A percentile compares a stretch with the other conserved stretches of the same genome.
Evolutionary conservation across 2,329 filamentous ascomycete genomes (phyloP).

Genomic region (Ceratocystis colombiana): DNA sequence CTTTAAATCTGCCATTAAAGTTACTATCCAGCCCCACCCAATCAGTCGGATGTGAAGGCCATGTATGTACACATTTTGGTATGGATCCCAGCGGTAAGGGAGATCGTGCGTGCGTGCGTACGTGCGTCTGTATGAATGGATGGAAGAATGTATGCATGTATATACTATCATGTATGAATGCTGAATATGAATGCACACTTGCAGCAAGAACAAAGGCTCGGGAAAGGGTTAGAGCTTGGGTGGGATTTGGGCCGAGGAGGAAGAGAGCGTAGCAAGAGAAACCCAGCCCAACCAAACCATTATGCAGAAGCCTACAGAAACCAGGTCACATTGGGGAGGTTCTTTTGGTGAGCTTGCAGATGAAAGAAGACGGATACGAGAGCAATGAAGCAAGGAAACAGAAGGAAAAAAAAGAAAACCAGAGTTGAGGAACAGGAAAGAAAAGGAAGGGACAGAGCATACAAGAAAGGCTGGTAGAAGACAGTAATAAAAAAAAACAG

Average conservation of each 20-base stretch:
- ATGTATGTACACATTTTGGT: slow-evolving; percentile 15
- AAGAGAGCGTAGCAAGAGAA: neutral
- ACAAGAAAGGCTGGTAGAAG: neutral
- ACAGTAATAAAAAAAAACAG: neutral
- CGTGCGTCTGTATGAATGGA: neutral
- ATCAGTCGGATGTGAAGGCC: neutral
- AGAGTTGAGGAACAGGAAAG: neutral
- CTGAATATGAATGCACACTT: neutral
- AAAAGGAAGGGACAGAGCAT: neutral
- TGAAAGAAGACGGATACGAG: slow-evolving; percentile 5
- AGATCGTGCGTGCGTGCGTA: slow-evolving; percentile 2
- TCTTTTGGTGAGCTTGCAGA: slow-evolving; percentile 2
- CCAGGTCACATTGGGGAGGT: slow-evolving; percentile 1
- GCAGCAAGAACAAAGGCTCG: neutral
- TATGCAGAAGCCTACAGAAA: slow-evolving; percentile 7
- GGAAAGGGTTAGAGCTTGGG: slow-evolving; percentile 1
- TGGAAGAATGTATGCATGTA: neutral
- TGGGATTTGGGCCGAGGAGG: neutral
- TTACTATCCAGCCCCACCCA: neutral
- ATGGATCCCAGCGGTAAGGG: slow-evolving; percentile 8
- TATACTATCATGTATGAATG: neutral
- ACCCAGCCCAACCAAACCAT: neutral
- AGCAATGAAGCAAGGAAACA: neutral
- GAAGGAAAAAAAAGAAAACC: neutral
- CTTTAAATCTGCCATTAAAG: neutral